Evolutionary conservation across 257 asterid genomes (phyloP).

Genomic region (Nicotiana otophora): DNA sequence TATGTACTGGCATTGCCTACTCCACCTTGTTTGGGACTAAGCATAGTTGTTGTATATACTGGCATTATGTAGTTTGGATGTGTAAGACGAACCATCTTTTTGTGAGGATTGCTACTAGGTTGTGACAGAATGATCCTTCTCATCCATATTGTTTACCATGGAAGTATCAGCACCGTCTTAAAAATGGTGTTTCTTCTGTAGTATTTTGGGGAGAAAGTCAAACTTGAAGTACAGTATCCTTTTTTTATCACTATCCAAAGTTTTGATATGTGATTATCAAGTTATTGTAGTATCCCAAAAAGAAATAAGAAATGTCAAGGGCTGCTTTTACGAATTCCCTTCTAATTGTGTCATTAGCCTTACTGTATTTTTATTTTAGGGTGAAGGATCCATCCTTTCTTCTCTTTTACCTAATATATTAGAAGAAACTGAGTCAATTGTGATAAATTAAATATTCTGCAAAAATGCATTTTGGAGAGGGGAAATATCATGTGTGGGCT

Average conservation of each 20-base stretch:
- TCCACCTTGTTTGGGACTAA: no score
- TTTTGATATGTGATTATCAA: neutral
- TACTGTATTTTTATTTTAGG: neutral
- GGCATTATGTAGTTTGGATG: neutral
- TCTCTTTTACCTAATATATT: neutral
- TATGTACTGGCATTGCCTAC: neutral
- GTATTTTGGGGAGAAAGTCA: neutral
- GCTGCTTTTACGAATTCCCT: neutral
- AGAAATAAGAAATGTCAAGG: neutral
- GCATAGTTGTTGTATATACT: no score
- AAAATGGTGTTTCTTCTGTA: neutral
- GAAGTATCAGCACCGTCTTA: neutral
- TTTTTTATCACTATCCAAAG: neutral
- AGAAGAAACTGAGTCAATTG: neutral
- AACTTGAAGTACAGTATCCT: no score
- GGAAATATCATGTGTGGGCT: neutral
- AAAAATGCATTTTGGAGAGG: neutral
- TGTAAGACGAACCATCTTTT: neutral
- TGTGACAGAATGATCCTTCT: neutral
- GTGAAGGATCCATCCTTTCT: neutral
- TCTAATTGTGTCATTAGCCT: neutral
- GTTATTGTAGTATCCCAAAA: neutral
- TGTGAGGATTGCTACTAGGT: neutral
- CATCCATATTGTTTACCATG: neutral
- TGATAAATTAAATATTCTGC: neutral